Evolutionary conservation across 169 alveolate species (phyloP).

Genomic region (Sarcocystis neurona): DNA sequence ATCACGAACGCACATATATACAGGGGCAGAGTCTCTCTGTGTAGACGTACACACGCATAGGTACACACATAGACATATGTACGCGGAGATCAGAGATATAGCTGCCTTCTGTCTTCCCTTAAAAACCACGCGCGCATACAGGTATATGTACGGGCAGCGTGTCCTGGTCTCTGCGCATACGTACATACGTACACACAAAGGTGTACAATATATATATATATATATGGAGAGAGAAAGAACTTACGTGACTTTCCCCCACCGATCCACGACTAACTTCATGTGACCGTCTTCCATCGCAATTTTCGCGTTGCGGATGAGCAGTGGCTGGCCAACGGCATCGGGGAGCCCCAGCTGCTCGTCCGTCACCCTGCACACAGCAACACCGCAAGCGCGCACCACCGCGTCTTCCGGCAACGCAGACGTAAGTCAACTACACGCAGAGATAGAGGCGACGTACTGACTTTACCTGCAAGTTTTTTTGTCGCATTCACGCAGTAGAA

Average conservation of each 20-base stretch:
- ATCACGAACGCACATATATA: too few species aligned
- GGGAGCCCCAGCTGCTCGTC: conserved; percentile 56
- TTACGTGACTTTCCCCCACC: conserved; percentile 60
- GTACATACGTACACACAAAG: background rate
- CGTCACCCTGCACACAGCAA: conserved; percentile 35
- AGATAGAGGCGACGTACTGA: background rate
- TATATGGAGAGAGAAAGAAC: too few species aligned
- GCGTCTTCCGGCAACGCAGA: background rate
- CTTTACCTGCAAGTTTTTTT: too few species aligned
- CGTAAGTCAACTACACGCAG: background rate
- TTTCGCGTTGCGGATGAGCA: conserved; percentile 52
- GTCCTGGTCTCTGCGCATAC: background rate
- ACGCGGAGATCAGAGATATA: too few species aligned
- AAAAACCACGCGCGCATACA: too few species aligned
- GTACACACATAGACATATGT: too few species aligned
- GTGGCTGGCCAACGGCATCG: conserved; percentile 50
- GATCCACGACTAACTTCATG: conserved; percentile 58
- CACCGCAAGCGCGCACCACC: background rate
- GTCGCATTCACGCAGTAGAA: too few species aligned
- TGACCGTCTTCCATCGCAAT: conserved; percentile 59
- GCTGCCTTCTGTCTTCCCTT: too few species aligned
- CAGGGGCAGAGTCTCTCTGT: too few species aligned
- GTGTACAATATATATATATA: background rate
- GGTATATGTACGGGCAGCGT: too few species aligned
- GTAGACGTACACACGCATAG: too few species aligned